These are phyloP conservation scores for Centrapalus pauciflorus DNA, from an alignment of 129 eudicot species.

Conservation along the genomic window DNA sequence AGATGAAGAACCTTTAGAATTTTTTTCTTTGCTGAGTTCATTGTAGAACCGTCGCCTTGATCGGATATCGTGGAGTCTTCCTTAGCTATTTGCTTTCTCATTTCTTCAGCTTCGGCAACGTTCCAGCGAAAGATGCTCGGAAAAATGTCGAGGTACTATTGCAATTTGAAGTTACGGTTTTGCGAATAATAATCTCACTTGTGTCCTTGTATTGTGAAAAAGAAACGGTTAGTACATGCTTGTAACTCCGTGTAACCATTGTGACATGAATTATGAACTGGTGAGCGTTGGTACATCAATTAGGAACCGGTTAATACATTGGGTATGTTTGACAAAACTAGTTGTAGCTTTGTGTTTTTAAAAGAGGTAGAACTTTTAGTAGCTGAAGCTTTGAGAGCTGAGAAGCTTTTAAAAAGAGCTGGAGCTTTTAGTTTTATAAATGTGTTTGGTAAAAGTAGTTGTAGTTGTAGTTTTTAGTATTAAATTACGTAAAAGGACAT, in stretches of 20 bases:
- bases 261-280: too few relatives aligned
- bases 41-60: slow-evolving; percentile 26
- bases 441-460: too few relatives aligned
- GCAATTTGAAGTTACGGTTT: slow-evolving; percentile 6
- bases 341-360: too few relatives aligned
- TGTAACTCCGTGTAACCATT: neutral
- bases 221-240: neutral
- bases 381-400: too few relatives aligned
- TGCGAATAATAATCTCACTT: neutral
- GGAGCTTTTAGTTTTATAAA: too few relatives aligned
- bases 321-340: too few relatives aligned
- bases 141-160: slow-evolving; percentile 14
- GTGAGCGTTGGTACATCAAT: too few relatives aligned
- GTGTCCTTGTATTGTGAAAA: neutral
- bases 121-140: slow-evolving; percentile 21
- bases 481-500: too few relatives aligned
- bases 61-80: slow-evolving; percentile 8
- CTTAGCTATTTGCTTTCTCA: slow-evolving; percentile 9
- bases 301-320: too few relatives aligned
- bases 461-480: too few relatives aligned
- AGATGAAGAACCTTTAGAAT: slow-evolving; percentile 61
- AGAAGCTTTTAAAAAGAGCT: too few relatives aligned
- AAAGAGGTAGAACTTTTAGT: too few relatives aligned
- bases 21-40: slow-evolving; percentile 38
- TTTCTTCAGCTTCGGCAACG: slow-evolving; percentile 13